phyloP scores from a whole-genome alignment of 2,329 filamentous ascomycete species.

The Aurifilum marmelostoma region DNA sequence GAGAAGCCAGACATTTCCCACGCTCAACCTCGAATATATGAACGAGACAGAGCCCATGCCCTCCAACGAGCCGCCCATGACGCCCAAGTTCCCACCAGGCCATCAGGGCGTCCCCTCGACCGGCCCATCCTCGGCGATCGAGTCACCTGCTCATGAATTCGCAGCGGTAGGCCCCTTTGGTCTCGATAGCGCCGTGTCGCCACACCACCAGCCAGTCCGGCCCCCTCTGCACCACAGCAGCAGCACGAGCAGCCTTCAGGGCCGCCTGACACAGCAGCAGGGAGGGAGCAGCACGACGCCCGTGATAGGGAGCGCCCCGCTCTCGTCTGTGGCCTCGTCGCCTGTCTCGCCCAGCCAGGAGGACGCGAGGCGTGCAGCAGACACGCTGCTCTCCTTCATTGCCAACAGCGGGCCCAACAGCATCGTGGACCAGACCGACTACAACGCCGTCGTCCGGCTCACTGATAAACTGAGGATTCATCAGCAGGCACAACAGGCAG shows the following conservation, averaged over 20 bases:
- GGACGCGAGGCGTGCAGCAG: constrained; percentile 80
- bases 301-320: constrained; percentile 35
- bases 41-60: constrained; percentile 43
- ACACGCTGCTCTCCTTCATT: constrained; percentile 82
- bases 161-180: constrained; percentile 44
- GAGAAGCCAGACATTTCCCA: constrained; percentile 86
- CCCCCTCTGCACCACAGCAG: constrained; percentile 54
- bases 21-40: constrained; percentile 64
- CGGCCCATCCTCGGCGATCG: constrained; percentile 55
- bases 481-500: constrained; percentile 44
- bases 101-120: constrained; percentile 46
- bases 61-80: constrained; percentile 50
- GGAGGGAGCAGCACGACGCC: constrained; percentile 36
- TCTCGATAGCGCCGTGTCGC: constrained; percentile 49
- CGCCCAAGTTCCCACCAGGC: constrained; percentile 47
- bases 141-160: constrained; percentile 54
- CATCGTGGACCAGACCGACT: constrained; percentile 77
- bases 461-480: constrained; percentile 84
- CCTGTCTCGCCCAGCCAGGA: constrained; percentile 77
- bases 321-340: constrained; percentile 54
- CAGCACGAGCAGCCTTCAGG: constrained; percentile 53
- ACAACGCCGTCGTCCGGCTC: constrained; percentile 75
- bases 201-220: constrained; percentile 45
- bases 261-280: constrained; percentile 35
- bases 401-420: constrained; percentile 67